Base-by-base conservation (phyloP, 2,329 filamentous ascomycete species). In the Botrytis cinerea region DNA sequence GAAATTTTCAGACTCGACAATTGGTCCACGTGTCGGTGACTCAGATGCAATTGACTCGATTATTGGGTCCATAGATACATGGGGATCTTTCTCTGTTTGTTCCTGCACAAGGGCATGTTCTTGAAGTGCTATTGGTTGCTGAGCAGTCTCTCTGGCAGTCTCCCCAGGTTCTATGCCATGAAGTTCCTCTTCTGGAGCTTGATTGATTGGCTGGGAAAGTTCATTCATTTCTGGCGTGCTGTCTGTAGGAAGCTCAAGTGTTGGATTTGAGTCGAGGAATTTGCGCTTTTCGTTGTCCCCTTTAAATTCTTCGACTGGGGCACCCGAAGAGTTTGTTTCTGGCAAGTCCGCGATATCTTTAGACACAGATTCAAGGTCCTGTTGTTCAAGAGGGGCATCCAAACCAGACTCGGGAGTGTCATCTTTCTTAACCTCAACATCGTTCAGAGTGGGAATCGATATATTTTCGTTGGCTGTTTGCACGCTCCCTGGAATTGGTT, bases 221-320 rank as follows among this genome's bases (percentile, higher is more conserved):
- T 60, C 46, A 22, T 40, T 18, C 25, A 69, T 61, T 57, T 68
- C 43, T 16, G 51, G 20, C 12, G 25, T 59, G 22, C n/a, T 66
- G 6, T 32, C 35, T 18, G n/a, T 32, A 14, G 25, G 12, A 38
- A 43, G 35, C 40, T 66, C 67, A 54, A 73, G 71, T 3, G 59
- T 40, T n/a, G 74, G 69, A 32, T 71, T 68, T n/a, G 71, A 67
- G 25, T 71, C 10, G 7, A 67, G 64, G 25, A 64, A 69, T 61
- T 73, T 74, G 61, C 69, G 61, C n/a, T 74, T 74, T 57, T 76
- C 76, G 68, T 77, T 76, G 40, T 74, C 74, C 51, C 78, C 76
- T 57, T 75, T 75, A 5, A 75, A 72, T n/a, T 73, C 73, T 48
- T 74, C 75, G 4, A 62, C 43, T 14, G 62, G 35, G 14, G 40